These are phyloP conservation scores for Saururus chinensis DNA, from an alignment of 164 flowering plant genomes.

Conservation along the genomic window DNA sequence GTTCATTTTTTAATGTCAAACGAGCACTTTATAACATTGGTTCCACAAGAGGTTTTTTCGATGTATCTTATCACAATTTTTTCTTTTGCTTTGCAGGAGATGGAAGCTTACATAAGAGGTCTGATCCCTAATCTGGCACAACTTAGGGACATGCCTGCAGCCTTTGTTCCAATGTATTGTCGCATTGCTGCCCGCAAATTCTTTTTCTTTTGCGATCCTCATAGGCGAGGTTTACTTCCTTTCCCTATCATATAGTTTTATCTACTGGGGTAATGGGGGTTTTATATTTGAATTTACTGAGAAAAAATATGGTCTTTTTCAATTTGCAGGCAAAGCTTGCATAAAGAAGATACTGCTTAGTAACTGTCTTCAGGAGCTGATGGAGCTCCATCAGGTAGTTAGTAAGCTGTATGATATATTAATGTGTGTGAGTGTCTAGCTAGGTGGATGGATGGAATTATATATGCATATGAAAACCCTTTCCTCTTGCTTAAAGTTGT, in stretches of 20 bases:
- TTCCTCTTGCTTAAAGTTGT: no score
- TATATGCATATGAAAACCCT: no score
- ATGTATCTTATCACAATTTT: background rate
- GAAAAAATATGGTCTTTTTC: background rate
- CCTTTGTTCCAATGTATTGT: constrained; percentile 82
- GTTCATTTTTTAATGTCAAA: background rate
- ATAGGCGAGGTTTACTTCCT: constrained; percentile 68
- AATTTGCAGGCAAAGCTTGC: constrained; percentile 76
- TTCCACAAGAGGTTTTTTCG: background rate
- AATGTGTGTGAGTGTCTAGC: no score
- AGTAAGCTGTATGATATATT: background rate
- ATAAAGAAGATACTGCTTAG: constrained; percentile 93
- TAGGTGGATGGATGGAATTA: no score
- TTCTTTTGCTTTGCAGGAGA: constrained; percentile 43
- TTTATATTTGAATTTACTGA: background rate
- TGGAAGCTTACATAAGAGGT: constrained; percentile 93
- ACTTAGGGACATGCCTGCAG: constrained; percentile 82
- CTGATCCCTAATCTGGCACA: constrained; percentile 97
- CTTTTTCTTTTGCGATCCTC: constrained; percentile 98
- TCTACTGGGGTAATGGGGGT: background rate
- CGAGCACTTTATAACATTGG: background rate
- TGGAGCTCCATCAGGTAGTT: constrained; percentile 95
- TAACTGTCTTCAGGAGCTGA: constrained; percentile 94
- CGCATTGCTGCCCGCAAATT: constrained; percentile 95
- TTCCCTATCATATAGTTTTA: background rate